Evolutionary conservation across 208 protist species (phyloP).

Genomic region (Leptomonas pyrrhocoris): DNA sequence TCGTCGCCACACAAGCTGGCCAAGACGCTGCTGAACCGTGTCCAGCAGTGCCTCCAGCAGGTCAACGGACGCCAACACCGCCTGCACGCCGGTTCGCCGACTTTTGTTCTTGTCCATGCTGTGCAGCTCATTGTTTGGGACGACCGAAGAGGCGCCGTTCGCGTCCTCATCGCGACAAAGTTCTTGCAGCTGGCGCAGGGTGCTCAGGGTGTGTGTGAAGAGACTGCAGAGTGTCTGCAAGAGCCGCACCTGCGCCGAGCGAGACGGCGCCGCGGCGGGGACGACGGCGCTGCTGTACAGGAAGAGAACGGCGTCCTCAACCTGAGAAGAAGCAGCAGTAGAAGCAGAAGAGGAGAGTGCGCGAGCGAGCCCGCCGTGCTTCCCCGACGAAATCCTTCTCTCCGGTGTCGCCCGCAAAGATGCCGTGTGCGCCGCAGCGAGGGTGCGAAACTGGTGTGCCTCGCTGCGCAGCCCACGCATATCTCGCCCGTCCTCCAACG

Average conservation of each 20-base stretch:
- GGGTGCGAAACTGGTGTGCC: constrained; percentile 10
- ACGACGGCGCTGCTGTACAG: constrained; percentile 24
- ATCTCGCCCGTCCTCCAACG: background rate
- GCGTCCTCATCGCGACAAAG: background rate
- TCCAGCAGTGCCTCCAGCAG: constrained; percentile 29
- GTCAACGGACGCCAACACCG: constrained; percentile 14
- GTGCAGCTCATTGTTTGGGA: background rate
- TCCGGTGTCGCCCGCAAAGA: background rate
- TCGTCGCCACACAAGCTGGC: constrained; percentile 42
- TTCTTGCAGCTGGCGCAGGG: constrained; percentile 15
- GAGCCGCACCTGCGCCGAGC: constrained; percentile 29
- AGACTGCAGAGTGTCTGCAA: constrained; percentile 35
- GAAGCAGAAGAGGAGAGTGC: background rate
- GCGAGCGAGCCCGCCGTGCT: too few species aligned
- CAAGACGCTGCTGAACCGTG: constrained; percentile 32
- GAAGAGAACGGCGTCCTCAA: constrained; percentile 25
- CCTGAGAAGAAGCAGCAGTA: background rate
- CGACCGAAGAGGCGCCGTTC: background rate
- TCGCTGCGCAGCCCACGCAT: background rate
- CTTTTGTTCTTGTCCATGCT: background rate
- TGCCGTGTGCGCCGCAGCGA: constrained; percentile 15
- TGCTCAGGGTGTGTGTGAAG: constrained; percentile 23
- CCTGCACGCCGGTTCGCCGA: background rate
- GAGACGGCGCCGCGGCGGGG: constrained; percentile 28
- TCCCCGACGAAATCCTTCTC: background rate